Evolutionary conservation across 2,329 filamentous ascomycete genomes (phyloP).

Genomic region (Botryotinia calthae): DNA sequence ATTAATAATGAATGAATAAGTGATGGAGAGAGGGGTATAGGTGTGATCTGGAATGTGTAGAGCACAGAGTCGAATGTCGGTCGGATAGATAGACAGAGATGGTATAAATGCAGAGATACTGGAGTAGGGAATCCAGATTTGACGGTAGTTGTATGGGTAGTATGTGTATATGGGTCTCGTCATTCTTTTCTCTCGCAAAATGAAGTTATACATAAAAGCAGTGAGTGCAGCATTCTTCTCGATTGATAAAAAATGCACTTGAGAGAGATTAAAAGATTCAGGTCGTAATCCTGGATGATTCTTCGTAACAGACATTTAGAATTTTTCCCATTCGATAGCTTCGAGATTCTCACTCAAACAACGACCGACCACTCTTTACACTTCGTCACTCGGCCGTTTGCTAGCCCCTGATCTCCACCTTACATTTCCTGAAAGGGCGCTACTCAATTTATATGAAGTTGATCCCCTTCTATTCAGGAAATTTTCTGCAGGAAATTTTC

Average conservation of each 20-base stretch:
- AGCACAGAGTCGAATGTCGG: background rate
- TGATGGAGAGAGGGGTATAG: background rate
- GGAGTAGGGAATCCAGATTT: background rate
- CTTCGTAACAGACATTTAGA: background rate
- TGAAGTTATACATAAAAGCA: no score
- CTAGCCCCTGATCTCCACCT: slow-evolving; percentile 2
- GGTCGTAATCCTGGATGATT: background rate
- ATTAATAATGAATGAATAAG: no score
- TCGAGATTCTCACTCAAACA: background rate
- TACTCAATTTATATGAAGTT: background rate
- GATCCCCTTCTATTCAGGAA: background rate
- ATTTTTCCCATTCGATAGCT: background rate
- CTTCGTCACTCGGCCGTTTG: background rate
- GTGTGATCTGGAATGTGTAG: background rate
- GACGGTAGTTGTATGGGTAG: background rate
- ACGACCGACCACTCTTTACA: background rate
- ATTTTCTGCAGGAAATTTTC: background rate
- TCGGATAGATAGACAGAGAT: background rate
- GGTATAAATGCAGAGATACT: background rate
- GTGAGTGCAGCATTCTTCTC: no score
- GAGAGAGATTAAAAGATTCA: background rate
- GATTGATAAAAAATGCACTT: background rate
- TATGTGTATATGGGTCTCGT: no score
- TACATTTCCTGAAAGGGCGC: background rate
- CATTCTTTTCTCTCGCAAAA: no score